Conservation (phyloP, 805 yeast species). For the Saccharomycopsis schoenii region DNA sequence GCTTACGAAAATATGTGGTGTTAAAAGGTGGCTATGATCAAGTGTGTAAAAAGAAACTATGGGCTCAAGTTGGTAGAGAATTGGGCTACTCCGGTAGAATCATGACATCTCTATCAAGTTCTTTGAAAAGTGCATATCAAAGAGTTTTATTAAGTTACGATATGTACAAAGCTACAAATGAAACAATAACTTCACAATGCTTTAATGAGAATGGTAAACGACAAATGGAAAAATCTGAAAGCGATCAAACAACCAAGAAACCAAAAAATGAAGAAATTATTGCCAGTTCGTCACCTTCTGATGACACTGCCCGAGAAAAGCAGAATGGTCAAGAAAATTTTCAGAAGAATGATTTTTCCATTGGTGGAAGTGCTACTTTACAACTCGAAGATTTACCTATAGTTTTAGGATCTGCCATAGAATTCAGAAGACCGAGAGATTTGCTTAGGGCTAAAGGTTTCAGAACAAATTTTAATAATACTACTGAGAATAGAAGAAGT, state of each 20-base stretch:
- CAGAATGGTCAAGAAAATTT: neutral
- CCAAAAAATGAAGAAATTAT: neutral
- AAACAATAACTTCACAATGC: neutral
- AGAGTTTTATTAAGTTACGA: constrained; percentile 31
- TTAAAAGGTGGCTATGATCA: constrained; percentile 56
- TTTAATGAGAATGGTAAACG: constrained; percentile 8
- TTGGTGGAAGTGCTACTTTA: neutral
- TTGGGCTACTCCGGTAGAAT: constrained; percentile 66
- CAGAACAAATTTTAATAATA: constrained; percentile 37
- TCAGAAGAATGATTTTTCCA: neutral
- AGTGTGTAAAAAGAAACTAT: constrained; percentile 56
- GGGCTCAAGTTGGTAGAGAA: constrained; percentile 82
- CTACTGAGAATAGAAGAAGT: constrained; percentile 34
- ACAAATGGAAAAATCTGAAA: neutral
- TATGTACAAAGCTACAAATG: constrained; percentile 4
- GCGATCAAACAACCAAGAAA: neutral
- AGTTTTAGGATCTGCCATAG: constrained; percentile 36
- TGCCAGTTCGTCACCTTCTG: neutral
- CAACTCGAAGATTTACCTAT: constrained; percentile 25
- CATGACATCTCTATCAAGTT: constrained; percentile 61
- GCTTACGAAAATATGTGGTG: constrained; percentile 46
- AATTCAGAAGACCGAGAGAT: constrained; percentile 37
- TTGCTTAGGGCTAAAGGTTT: constrained; percentile 42
- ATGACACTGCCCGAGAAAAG: neutral
- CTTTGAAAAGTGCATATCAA: constrained; percentile 51